Evolutionary conservation across 164 flowering plant species (phyloP).

Genomic region (Hamamelis virginiana): DNA sequence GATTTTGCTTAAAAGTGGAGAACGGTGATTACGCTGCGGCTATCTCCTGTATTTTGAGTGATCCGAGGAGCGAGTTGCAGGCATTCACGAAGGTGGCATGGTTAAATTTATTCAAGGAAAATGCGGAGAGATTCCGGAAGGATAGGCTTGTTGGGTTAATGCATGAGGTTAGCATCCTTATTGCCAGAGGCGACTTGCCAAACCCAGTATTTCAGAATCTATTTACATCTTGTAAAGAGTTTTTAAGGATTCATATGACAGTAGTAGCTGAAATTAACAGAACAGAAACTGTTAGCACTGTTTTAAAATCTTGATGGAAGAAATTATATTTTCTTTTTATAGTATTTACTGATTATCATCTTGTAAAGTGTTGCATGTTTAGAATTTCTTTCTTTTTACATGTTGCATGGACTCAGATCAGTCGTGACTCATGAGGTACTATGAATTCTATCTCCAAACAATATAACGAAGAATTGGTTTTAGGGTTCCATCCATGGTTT

Average conservation of each 20-base stretch:
- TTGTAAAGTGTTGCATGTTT: too few relatives aligned
- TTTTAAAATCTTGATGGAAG: neutral
- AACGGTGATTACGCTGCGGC: conserved; percentile 49
- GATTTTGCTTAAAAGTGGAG: conserved; percentile 62
- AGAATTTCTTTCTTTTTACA: too few relatives aligned
- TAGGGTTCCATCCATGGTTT: too few relatives aligned
- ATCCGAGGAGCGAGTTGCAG: conserved; percentile 21
- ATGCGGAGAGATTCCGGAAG: conserved; percentile 36
- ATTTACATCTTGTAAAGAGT: conserved; percentile 45
- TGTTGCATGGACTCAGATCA: too few relatives aligned
- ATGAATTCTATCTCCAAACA: too few relatives aligned
- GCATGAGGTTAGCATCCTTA: conserved; percentile 28
- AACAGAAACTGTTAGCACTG: neutral
- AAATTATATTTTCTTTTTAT: neutral
- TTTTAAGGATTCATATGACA: conserved; percentile 18
- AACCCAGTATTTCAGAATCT: conserved; percentile 41
- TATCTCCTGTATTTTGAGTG: conserved; percentile 38
- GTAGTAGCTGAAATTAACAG: conserved; percentile 1
- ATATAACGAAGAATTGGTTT: too few relatives aligned
- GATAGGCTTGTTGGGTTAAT: conserved; percentile 41
- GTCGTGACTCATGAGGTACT: too few relatives aligned
- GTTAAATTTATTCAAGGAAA: conserved; percentile 50
- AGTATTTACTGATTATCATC: too few relatives aligned
- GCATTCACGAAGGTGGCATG: conserved; percentile 57
- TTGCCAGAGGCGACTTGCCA: conserved; percentile 27